Evolutionary conservation across 345 rosid genomes (phyloP).

Genomic region (Rhizophora apiculata): DNA sequence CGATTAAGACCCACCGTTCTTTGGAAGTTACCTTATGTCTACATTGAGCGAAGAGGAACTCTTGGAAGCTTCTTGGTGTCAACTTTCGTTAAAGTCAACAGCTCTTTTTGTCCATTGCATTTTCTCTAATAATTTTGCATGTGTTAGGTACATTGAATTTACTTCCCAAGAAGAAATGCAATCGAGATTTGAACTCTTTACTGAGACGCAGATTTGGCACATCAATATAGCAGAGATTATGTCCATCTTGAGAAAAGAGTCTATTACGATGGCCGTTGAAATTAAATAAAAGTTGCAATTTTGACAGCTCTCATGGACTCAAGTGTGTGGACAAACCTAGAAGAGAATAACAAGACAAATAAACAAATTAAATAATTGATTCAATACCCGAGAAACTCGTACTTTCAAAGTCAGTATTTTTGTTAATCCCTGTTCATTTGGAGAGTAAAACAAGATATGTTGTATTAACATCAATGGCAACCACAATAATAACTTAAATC

Average conservation of each 20-base stretch:
- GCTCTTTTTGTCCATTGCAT: slow-evolving; percentile 1
- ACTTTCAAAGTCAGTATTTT: too few species aligned
- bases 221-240: not conserved
- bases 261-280: not conserved
- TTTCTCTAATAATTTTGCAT: slow-evolving; percentile 8
- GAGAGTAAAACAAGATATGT: too few species aligned
- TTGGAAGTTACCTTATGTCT: slow-evolving; percentile 14
- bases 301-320: not conserved
- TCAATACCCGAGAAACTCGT: too few species aligned
- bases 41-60: slow-evolving; percentile 4
- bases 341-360: too few species aligned
- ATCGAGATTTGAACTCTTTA: not conserved
- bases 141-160: slow-evolving; percentile 8
- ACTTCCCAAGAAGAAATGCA: slow-evolving; percentile 1
- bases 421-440: too few species aligned
- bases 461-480: too few species aligned
- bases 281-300: not conserved
- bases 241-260: slow-evolving; percentile 5
- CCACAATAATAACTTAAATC: too few species aligned
- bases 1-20: not conserved
- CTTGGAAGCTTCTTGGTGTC: slow-evolving; percentile 14
- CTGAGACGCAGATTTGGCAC: not conserved
- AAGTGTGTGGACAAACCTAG: not conserved
- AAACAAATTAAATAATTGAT: too few species aligned
- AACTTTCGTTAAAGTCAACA: slow-evolving; percentile 3